Conservation (phyloP, 2,329 filamentous ascomycete species). For the Ceratocystis destructans region DNA sequence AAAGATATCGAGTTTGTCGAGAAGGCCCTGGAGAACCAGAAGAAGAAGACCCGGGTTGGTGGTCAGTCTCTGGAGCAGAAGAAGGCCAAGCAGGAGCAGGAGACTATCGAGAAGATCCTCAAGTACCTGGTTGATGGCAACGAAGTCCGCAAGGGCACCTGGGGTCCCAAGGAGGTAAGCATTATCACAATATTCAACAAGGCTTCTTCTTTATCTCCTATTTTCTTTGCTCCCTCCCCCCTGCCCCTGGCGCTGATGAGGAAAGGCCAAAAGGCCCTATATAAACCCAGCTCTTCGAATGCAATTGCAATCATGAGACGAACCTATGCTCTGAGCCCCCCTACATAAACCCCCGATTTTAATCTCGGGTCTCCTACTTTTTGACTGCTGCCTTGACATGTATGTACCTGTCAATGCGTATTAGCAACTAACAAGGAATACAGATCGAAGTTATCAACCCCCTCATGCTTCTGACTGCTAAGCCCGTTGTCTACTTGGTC, state of each 20-base stretch:
- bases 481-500: conserved; percentile 92
- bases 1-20: conserved; percentile 98
- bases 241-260: conserved; percentile 20
- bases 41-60: conserved; percentile 89
- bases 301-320: conserved; percentile 38
- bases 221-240: conserved; percentile 18
- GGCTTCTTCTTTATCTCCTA: not conserved
- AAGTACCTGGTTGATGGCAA: conserved; percentile 75
- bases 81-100: conserved; percentile 89
- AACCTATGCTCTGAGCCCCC: conserved; percentile 18
- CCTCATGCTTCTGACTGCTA: conserved; percentile 85
- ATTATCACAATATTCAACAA: conserved; percentile 8
- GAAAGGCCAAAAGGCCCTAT: conserved; percentile 25
- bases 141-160: conserved; percentile 81
- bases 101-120: conserved; percentile 81
- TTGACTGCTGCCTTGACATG: not conserved
- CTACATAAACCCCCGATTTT: conserved; percentile 27
- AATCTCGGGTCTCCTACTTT: not conserved
- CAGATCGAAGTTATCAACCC: conserved; percentile 97
- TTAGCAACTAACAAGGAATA: conserved; percentile 32
- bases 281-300: conserved; percentile 99
- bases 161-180: conserved; percentile 89
- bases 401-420: not conserved
- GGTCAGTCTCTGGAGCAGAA: conserved; percentile 96
- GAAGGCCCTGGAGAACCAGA: conserved; percentile 80